phyloP scores from a whole-genome alignment of 1,284 basidiomycete genomes.

The Naganishia albida region DNA sequence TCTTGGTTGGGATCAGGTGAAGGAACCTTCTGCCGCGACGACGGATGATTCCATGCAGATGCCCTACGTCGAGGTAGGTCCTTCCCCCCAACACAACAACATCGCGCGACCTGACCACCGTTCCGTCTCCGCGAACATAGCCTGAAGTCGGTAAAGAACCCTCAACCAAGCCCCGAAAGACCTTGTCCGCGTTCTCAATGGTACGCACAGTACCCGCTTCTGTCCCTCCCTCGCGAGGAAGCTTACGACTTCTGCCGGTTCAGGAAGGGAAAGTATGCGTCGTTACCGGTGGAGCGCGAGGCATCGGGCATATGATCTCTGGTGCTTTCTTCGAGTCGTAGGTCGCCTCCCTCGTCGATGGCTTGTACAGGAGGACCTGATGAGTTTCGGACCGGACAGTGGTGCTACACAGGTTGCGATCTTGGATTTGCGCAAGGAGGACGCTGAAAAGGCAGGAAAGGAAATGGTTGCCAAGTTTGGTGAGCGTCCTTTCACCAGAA shows the following conservation, averaged over 20 bases:
- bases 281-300: conserved; percentile 91
- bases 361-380: conserved; percentile 1
- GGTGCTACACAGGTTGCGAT: conserved; percentile 81
- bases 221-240: neutral
- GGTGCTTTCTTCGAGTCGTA: conserved; percentile 83
- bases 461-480: conserved; percentile 60
- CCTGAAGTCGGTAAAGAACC: conserved; percentile 29
- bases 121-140: conserved; percentile 1
- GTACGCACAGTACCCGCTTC: neutral
- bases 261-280: conserved; percentile 70
- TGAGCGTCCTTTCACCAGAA: conserved; percentile 2
- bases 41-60: conserved; percentile 28
- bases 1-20: conserved; percentile 9
- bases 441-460: conserved; percentile 69
- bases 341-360: conserved; percentile 45
- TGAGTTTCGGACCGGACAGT: conserved; percentile 50
- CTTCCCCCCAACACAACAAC: no score
- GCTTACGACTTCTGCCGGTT: no score
- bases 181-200: conserved; percentile 30
- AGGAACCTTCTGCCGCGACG: conserved; percentile 13
- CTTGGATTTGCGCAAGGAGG: conserved; percentile 76
- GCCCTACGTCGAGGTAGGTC: conserved; percentile 13
- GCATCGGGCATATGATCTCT: conserved; percentile 84
- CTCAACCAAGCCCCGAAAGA: conserved; percentile 26
- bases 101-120: no score